Base-by-base conservation (phyloP, 1,284 basidiomycete genomes). In the Austroboletus novae-zelandiae region DNA sequence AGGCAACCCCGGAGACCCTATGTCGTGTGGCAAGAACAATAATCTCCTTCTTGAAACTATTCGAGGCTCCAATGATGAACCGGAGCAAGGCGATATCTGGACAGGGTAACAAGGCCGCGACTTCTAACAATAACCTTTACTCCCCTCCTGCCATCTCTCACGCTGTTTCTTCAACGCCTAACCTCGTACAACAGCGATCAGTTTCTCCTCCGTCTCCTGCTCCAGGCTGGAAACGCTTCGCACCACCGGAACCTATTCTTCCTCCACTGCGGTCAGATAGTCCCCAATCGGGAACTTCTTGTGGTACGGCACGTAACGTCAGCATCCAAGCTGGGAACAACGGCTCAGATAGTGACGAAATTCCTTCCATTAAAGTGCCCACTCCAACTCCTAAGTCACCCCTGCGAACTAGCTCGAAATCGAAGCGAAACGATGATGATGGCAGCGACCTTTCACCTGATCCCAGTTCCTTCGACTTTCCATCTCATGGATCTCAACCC, bases 11-110 rank as follows among this genome's bases (percentile, higher is more conserved):
- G 34, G 83, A 86, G 57, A 75, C 77, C 20, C 72, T 88, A 32
- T 79, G 77, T 30, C 77, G 84, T 41, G 87, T 90, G 39, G 85
- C 87, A 31, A 73, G 71, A 50, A 84, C 84, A 25, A 77, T 92
- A 43, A 74, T 88, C 37, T 76, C 83, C 10, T 71, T 92, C 27
- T 76, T 86, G 47, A 75, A 79, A 59, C 75, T 81, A 51, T 79
- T 78, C 48, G 86, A 86, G 56, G 68, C 72, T 9, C 79, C 78
- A 29, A 52, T 65, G 9, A 52, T 65, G 10, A 73, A 74, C 34
- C 73, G 69, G 53, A 72, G 67, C 20, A 81, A 74, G 61, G 64
- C 71, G 54, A 64, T 81, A 34, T 67, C 71, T 36, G 78, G 76
- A 35, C 69, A 71, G 60, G 62, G 61, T 27, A 66, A 55, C 52